A percentile compares a stretch with the other conserved stretches of the same genome.
Evolutionary conservation across 2,329 filamentous ascomycete genomes (phyloP).

Genomic region (Teratosphaeria nubilosa): DNA sequence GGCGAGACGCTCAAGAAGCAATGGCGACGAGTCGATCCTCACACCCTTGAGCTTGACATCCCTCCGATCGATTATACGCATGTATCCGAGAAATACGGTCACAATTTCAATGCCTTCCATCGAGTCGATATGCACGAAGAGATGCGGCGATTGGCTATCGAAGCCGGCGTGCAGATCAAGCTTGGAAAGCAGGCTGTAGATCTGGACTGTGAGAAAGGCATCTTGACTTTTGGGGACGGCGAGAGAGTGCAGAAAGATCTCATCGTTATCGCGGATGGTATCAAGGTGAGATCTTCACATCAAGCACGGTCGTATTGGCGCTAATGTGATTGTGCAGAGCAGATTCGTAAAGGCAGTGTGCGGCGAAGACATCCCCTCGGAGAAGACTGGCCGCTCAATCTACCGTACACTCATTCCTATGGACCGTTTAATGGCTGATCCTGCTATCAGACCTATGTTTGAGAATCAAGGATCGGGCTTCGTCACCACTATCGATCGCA

Average conservation of each 20-base stretch:
- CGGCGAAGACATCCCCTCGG: neutral
- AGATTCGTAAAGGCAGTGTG: conserved; percentile 2
- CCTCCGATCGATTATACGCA: conserved; percentile 3
- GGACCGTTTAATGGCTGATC: conserved; percentile 2
- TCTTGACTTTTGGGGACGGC: conserved; percentile 7
- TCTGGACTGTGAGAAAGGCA: conserved; percentile 5
- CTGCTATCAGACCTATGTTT: conserved; percentile 4
- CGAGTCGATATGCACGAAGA: conserved; percentile 13
- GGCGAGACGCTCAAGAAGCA: conserved; percentile 8
- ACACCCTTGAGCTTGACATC: neutral
- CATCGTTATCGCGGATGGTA: conserved; percentile 14
- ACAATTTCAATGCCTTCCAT: conserved; percentile 12
- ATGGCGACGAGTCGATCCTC: conserved; percentile 2
- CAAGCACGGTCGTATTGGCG: neutral
- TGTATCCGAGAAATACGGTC: conserved; percentile 3
- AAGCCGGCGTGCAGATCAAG: conserved; percentile 5
- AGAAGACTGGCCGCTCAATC: conserved; percentile 6
- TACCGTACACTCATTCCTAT: conserved; percentile 9
- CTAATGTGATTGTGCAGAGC: conserved; percentile 1
- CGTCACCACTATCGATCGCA: neutral
- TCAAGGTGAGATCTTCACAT: conserved; percentile 1
- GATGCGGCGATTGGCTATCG: conserved; percentile 6
- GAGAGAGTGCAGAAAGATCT: conserved; percentile 8
- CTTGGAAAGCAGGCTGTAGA: conserved; percentile 7
- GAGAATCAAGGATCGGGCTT: conserved; percentile 6